A percentile compares a stretch with the other conserved stretches of the same genome.
These are phyloP conservation scores for Amphichorda felina DNA, from an alignment of 2,329 filamentous ascomycete species.

Conservation along the genomic window DNA sequence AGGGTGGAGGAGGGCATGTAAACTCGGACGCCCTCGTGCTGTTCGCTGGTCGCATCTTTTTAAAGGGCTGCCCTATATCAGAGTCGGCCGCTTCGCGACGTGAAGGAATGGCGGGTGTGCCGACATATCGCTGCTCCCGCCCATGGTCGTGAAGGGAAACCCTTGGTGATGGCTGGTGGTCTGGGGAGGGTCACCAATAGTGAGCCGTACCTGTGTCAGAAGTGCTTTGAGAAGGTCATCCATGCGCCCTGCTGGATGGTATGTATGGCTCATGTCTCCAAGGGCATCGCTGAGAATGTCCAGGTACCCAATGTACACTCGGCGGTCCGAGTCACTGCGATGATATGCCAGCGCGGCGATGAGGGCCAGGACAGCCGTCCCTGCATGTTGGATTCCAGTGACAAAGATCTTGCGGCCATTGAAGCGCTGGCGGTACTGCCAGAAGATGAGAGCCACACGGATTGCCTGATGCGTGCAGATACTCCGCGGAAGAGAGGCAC, in stretches of 20 bases:
- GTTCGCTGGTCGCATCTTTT: conserved; percentile 14
- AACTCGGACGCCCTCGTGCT: conserved; percentile 18
- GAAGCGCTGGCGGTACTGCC: conserved; percentile 40
- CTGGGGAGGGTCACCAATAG: conserved; percentile 11
- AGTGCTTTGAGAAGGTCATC: conserved; percentile 38
- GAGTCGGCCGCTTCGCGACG: conserved; percentile 16
- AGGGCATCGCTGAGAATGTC: conserved; percentile 39
- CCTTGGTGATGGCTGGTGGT: conserved; percentile 7
- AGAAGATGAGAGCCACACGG: conserved; percentile 38
- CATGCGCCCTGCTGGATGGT: conserved; percentile 42
- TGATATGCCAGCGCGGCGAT: conserved; percentile 33
- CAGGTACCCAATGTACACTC: conserved; percentile 31
- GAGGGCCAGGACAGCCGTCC: conserved; percentile 40
- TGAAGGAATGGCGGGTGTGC: conserved; percentile 13
- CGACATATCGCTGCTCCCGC: conserved; percentile 8
- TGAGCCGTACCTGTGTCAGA: conserved; percentile 31
- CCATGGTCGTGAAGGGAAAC: conserved; percentile 4
- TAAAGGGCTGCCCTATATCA: conserved; percentile 12
- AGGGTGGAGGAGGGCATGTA: conserved; percentile 15
- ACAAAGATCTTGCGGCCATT: conserved; percentile 37
- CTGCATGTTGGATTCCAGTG: conserved; percentile 39
- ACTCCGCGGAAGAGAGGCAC: conserved; percentile 32
- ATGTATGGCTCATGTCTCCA: conserved; percentile 38
- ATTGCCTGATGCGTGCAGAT: conserved; percentile 44
- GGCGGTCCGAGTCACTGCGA: conserved; percentile 20